These are phyloP conservation scores for Jaapia argillacea DNA, from an alignment of 768 basidiomycete genomes.

Conservation along the genomic window DNA sequence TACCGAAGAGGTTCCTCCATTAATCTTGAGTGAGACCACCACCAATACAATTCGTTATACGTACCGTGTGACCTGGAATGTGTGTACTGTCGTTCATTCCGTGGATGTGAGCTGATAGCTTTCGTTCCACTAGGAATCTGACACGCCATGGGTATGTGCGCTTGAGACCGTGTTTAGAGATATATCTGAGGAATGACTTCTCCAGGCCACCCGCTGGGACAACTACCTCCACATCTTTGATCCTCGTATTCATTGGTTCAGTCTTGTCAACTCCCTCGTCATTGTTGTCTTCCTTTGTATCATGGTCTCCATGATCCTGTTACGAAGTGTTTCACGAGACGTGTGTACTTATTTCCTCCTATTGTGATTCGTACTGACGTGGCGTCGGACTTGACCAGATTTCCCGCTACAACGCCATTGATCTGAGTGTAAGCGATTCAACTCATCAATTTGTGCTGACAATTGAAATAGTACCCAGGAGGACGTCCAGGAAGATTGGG, in stretches of 20 bases:
- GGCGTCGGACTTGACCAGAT: too few species aligned
- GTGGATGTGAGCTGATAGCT: constrained; percentile 2
- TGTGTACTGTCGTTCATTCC: constrained; percentile 1
- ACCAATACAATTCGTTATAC: constrained; percentile 70
- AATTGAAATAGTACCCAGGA: too few species aligned
- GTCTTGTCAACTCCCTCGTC: constrained; percentile 84
- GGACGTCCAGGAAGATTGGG: constrained; percentile 96
- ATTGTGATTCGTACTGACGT: constrained; percentile 4
- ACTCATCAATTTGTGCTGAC: too few species aligned
- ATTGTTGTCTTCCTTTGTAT: constrained; percentile 86
- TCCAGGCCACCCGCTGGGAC: constrained; percentile 91
- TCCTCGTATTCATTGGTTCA: constrained; percentile 95
- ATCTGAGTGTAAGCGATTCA: constrained; percentile 58
- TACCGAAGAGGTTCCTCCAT: constrained; percentile 31
- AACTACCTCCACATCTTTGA: constrained; percentile 92
- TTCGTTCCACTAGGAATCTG: constrained; percentile 51
- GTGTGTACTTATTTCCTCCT: constrained; percentile 30
- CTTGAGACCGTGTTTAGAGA: not conserved
- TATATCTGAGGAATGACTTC: not conserved
- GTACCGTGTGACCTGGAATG: constrained; percentile 83
- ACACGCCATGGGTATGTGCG: constrained; percentile 64
- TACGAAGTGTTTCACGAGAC: constrained; percentile 82
- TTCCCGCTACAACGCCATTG: constrained; percentile 89
- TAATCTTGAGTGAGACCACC: constrained; percentile 51
- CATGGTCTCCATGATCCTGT: constrained; percentile 89